phyloP scores from a whole-genome alignment of 2,329 filamentous ascomycete genomes.

The Alternaria triticina region DNA sequence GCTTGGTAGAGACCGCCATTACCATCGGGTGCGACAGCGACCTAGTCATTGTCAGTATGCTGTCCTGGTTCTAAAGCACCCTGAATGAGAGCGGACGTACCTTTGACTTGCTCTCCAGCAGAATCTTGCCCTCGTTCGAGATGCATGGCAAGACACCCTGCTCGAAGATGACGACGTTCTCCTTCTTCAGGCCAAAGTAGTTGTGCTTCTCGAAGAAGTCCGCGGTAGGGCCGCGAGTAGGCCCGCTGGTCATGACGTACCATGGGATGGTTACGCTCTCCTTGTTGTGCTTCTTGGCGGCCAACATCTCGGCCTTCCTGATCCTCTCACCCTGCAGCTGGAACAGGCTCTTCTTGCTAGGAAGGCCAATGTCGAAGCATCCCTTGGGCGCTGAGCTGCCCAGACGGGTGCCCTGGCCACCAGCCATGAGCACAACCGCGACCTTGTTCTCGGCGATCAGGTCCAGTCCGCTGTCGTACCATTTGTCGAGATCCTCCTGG shows the following conservation, averaged over 20 bases:
- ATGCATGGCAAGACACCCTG: constrained; percentile 97
- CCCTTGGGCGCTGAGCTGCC: constrained; percentile 97
- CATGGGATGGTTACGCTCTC: constrained; percentile 75
- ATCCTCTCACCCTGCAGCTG: constrained; percentile 98
- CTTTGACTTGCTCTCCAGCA: constrained; percentile 88
- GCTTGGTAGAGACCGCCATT: constrained; percentile 98
- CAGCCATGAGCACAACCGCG: constrained; percentile 93
- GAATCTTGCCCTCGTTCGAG: constrained; percentile 95
- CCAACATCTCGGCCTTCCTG: constrained; percentile 80
- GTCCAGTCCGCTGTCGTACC: constrained; percentile 76
- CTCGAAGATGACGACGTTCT: constrained; percentile 92
- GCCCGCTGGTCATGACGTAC: constrained; percentile 99
- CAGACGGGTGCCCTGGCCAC: constrained; percentile 92
- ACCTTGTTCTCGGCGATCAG: constrained; percentile 73
- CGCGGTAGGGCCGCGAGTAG: constrained; percentile 90
- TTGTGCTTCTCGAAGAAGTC: constrained; percentile 87
- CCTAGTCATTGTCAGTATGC: constrained; percentile 49
- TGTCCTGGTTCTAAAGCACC: background rate
- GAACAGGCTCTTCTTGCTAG: constrained; percentile 92
- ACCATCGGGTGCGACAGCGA: constrained; percentile 94
- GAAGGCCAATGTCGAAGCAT: constrained; percentile 94
- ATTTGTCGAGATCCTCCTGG: constrained; percentile 76
- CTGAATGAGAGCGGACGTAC: constrained; percentile 49
- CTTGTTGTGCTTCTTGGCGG: constrained; percentile 70
- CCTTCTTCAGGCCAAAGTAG: constrained; percentile 86